These are phyloP conservation scores for Tilletia horrida DNA, from an alignment of 1,284 basidiomycete genomes.

Conservation along the genomic window DNA sequence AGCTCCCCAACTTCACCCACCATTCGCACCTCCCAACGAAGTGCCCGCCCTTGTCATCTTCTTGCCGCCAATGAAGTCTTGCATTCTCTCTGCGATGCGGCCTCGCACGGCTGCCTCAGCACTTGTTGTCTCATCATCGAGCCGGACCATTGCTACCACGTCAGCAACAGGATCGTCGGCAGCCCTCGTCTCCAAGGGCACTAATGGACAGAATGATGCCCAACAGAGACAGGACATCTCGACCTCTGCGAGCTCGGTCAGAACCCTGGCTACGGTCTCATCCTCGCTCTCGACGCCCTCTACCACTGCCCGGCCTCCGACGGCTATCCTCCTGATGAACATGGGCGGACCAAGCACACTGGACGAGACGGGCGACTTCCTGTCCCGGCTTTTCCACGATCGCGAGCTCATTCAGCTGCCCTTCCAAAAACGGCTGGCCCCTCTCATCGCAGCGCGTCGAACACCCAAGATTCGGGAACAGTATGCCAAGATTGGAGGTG, in stretches of 20 bases:
- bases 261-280: background rate
- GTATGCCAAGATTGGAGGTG: conserved; percentile 91
- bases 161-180: no score
- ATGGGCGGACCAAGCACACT: conserved; percentile 91
- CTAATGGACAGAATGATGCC: no score
- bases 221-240: background rate
- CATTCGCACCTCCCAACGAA: no score
- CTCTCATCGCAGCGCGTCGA: conserved; percentile 82
- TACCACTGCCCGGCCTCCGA: conserved; percentile 30
- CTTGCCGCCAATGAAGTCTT: no score
- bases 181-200: no score
- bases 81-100: no score
- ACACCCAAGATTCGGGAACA: conserved; percentile 92
- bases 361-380: conserved; percentile 63
- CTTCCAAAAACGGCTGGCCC: conserved; percentile 81
- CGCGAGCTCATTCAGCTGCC: conserved; percentile 89
- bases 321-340: conserved; percentile 93
- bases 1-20: no score
- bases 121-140: no score
- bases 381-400: conserved; percentile 90
- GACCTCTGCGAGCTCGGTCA: background rate
- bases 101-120: no score
- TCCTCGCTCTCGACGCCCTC: background rate
- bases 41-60: no score
- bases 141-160: no score